A percentile compares a stretch with the other conserved stretches of the same genome.
Conservation (phyloP, 164 flowering plant genomes). For the Saururus chinensis region DNA sequence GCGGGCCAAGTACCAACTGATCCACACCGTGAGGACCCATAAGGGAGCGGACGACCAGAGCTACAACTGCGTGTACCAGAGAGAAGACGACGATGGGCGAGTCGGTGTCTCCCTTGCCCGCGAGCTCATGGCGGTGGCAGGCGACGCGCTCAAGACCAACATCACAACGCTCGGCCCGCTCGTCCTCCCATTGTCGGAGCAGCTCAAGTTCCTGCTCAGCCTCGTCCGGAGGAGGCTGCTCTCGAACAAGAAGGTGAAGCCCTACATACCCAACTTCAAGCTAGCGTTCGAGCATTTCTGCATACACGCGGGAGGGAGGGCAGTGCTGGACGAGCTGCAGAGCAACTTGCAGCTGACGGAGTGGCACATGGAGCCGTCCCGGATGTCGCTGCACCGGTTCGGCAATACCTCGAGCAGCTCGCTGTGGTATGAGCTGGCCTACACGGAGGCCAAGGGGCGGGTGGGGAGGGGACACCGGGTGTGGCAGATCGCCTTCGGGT, state of each 20-base stretch:
- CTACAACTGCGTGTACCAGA: constrained; percentile 64
- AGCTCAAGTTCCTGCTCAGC: constrained; percentile 52
- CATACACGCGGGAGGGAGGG: constrained; percentile 75
- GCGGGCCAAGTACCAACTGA: constrained; percentile 57
- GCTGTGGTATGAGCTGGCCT: constrained; percentile 44
- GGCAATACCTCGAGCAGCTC: constrained; percentile 73
- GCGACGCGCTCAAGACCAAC: constrained; percentile 71
- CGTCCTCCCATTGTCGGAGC: constrained; percentile 60
- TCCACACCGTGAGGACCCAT: constrained; percentile 72
- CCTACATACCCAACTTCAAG: constrained; percentile 76
- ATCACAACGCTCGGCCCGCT: constrained; percentile 75
- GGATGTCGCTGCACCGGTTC: constrained; percentile 78
- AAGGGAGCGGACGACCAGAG: constrained; percentile 58
- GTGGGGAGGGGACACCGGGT: constrained; percentile 55
- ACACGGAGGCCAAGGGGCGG: constrained; percentile 67
- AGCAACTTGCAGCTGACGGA: constrained; percentile 57
- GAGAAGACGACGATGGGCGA: constrained; percentile 49
- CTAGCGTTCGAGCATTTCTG: constrained; percentile 54
- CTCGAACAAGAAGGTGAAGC: constrained; percentile 41
- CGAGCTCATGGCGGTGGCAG: constrained; percentile 81
- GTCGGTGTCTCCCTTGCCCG: constrained; percentile 66
- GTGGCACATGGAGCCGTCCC: constrained; percentile 82
- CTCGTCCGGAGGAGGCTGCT: constrained; percentile 39
- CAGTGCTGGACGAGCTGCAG: constrained; percentile 66
- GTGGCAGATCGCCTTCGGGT: constrained; percentile 88